Base-by-base conservation (phyloP, 2,329 filamentous ascomycete species). In the Akanthomyces muscarius region DNA sequence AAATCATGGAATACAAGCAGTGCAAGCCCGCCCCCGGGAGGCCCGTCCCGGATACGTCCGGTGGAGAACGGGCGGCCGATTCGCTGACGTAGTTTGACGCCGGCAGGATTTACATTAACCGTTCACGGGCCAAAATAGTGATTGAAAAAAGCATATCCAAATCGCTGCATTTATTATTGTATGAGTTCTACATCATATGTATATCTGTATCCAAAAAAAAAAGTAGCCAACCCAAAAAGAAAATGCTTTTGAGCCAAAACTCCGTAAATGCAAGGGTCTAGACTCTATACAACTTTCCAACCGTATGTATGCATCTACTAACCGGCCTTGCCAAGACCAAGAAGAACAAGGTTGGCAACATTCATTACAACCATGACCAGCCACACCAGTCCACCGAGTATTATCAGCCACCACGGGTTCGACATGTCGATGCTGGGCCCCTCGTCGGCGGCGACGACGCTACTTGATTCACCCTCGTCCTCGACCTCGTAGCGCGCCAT, bases 331-430 rank as follows among this genome's bases (percentile, higher is more conserved):
- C 71, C 71, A 52, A 69, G 60, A 16, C 68, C 88, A 69, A 90
- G 71, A 10, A 93, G 72, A 3, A 91, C 90, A 67, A 93, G 72
- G 65, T 91, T 83, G 0, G 90, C 88, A n/a, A 92, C 80, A 71
- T 94, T 93, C 88, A 94, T 89, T 8, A 90, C 77, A 0, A 87
- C 83, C 70, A 95, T 91, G 33, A 92, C 74, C 1, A 88, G 64
- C 91, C 91, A 95, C 53, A 95, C 84, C 1, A 86, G 13, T 0
- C 85, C 74, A 0, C 77, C 77, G 3, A 92, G 65, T 0, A 75
- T 73, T 0, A 84, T 79, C 8, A 86, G 82, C 61, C 87, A 75
- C 85, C 89, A 90, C 55, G 85, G 80, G 71, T 94, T 95, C 42
- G 84, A 81, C 90, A 96, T 92, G 69, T 84, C 83, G 21, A 72